These are phyloP conservation scores for Nannochloris sp. DNA, from an alignment of 139 green algal genomes.

Conservation along the genomic window DNA sequence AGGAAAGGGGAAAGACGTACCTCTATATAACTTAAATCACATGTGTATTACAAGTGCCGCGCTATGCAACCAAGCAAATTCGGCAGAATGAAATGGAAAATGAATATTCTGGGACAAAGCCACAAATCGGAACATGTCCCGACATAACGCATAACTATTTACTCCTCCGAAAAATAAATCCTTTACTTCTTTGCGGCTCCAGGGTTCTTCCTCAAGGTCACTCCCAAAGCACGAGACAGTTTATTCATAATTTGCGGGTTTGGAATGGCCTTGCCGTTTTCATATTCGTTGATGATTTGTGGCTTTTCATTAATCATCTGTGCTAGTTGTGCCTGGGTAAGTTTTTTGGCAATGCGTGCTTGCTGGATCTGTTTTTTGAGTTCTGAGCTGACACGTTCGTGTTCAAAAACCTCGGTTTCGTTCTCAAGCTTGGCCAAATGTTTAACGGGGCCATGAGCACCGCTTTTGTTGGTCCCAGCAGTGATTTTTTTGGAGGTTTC, in stretches of 20 bases:
- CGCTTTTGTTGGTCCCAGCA: slow-evolving; percentile 16
- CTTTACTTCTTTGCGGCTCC: too few species aligned
- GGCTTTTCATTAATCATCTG: slow-evolving; percentile 96
- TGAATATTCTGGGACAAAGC: too few species aligned
- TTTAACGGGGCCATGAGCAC: slow-evolving; percentile 40
- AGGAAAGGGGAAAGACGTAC: too few species aligned
- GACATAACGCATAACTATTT: too few species aligned
- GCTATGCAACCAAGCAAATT: too few species aligned
- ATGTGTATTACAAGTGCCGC: too few species aligned
- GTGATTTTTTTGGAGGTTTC: slow-evolving; percentile 59
- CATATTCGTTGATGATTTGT: slow-evolving; percentile 88
- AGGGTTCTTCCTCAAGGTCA: slow-evolving; percentile 49
- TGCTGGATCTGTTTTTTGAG: slow-evolving; percentile 92
- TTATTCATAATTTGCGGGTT: slow-evolving; percentile 83
- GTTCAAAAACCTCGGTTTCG: slow-evolving; percentile 79
- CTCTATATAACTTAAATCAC: too few species aligned
- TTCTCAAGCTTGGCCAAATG: slow-evolving; percentile 73
- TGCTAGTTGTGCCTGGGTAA: slow-evolving; percentile 86
- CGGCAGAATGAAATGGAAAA: too few species aligned
- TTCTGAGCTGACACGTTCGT: slow-evolving; percentile 75
- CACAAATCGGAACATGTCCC: too few species aligned
- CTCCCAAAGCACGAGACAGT: slow-evolving; percentile 79
- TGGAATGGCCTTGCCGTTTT: slow-evolving; percentile 88
- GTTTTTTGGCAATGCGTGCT: slow-evolving; percentile 88
- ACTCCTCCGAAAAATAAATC: too few species aligned